Base-by-base conservation (phyloP, 441 rosid genomes). In the Rhodomyrtus psidioides region DNA sequence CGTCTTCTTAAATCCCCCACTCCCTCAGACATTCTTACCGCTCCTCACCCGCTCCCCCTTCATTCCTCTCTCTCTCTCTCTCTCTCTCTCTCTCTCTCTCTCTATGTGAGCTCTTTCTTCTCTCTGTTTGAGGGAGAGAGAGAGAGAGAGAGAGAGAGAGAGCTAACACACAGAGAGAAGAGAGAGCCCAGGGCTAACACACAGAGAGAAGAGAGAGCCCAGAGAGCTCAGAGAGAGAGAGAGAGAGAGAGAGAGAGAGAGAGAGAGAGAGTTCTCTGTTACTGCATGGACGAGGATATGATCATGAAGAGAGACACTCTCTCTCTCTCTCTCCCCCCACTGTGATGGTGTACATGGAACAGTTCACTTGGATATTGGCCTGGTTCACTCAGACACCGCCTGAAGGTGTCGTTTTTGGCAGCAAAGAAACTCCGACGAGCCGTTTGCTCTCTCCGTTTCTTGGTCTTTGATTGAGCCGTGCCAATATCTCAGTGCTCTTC, bases 341-440 rank as follows among this genome's bases (percentile, higher is more conserved):
- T 59, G 54, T 44, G 53, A 51, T 70, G 53, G 83, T 58, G n/a
- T 28, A 53, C 86, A 88, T 89, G 93, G 92, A 86, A 91, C 70
- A 86, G 94, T 86, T 85, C 46, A 85, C 91, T 93, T 86, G 90
- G 98, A 92, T 95, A 93, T 95, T 95, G 98, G 96, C 95, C 93
- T 94, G 96, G 96, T 91, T 95, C 98, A 94, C 92, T 95, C 98
- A 93, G 96, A 93, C 90, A 81, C 51, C 24, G 23, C 42, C 82
- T 27, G 14, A 56, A 54, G 54, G 14, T 34, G 26, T 54, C 7
- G 5, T 12, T 39, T 54, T 9, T n/a, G 12, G 34, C 55, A 7
- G 12, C 49, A 51, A 53, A 42, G 14, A 8, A 74, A 55, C 49
- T 70, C 53, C 53, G 53, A 49, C 79, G 79, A 62, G 34, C 1